Conservation (phyloP, 106 monocot species). For the Triglochin maritima region DNA sequence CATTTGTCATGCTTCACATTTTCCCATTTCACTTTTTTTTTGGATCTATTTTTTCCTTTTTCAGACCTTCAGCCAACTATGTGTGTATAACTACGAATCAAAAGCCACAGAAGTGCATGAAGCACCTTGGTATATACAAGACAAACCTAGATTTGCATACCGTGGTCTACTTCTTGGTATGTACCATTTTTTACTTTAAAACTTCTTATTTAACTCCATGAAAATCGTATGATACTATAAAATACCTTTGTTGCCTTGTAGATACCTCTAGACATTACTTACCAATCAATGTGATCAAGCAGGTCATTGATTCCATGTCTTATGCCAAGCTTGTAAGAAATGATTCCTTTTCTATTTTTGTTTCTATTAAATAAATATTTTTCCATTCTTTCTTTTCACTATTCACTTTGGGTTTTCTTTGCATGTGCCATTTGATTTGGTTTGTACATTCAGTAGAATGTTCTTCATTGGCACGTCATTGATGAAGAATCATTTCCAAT, state of each 20-base stretch:
- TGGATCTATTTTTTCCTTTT: neutral
- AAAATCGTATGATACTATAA: neutral
- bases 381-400: neutral
- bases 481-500: constrained; percentile 95
- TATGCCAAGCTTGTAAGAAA: constrained; percentile 87
- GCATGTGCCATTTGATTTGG: constrained; percentile 20
- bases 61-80: constrained; percentile 97
- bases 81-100: constrained; percentile 61
- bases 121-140: constrained; percentile 88
- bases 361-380: neutral
- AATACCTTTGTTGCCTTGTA: constrained; percentile 20
- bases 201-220: neutral
- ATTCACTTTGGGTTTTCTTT: constrained; percentile 1
- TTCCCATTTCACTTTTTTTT: neutral
- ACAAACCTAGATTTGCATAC: constrained; percentile 88
- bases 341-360: constrained; percentile 2
- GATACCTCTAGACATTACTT: constrained; percentile 89
- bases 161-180: constrained; percentile 97
- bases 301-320: constrained; percentile 97
- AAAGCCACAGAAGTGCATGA: constrained; percentile 75
- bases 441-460: constrained; percentile 80
- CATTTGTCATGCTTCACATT: no score
- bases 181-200: neutral
- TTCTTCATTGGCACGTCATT: constrained; percentile 99
- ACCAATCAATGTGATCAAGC: constrained; percentile 76